Base-by-base conservation (phyloP, 106 monocot species). In the Dendrobium chrysotoxum region DNA sequence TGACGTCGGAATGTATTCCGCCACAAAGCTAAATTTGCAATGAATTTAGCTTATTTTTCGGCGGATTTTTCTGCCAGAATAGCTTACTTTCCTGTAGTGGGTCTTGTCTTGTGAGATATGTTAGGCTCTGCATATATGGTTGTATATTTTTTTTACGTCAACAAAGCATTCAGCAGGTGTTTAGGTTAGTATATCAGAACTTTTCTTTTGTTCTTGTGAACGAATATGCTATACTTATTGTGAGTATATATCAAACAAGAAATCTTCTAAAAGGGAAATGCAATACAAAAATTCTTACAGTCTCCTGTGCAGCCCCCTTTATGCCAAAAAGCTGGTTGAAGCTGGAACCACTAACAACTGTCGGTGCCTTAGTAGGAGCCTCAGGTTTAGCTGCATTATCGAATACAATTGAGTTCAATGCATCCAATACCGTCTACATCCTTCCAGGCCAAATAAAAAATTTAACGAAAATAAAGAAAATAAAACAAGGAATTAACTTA, bases 261-360 rank as follows among this genome's bases (percentile, higher is more conserved):
- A 7, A 23, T 35, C n/a, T 61, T 61, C 61, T 23, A 61, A 4
- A 61, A 11, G 7, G 61, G 23, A 61, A 61, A 61, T 23, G n/a
- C 21, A 61, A 61, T n/a, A 61, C 20, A 61, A 61, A 21, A 57
- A 35, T 39, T 7, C 72, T 40, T 75, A 92, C 92, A n/a, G 85
- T 86, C 77, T 89, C 92, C 20, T 82, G 89, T 25, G 75, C 73
- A 20, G 92, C 92, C 21, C 92, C 92, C 82, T 92, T 92, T 61
- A 92, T 92, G 44, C 92, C 92, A 11, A 92, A 86, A 44, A 92
- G 87, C 86, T 92, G 92, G 79, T 92, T 92, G 81, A 92, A 88
- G 78, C 88, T 92, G 13, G 92, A 92, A 3, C 89, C 92, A 20
- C 73, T 79, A 20, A 25, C 11, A 7, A 40, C 35, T 21, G 91